Conservation (phyloP, 1,139 yeast species). For the Lodderomyces pseudojiufengensis region DNA sequence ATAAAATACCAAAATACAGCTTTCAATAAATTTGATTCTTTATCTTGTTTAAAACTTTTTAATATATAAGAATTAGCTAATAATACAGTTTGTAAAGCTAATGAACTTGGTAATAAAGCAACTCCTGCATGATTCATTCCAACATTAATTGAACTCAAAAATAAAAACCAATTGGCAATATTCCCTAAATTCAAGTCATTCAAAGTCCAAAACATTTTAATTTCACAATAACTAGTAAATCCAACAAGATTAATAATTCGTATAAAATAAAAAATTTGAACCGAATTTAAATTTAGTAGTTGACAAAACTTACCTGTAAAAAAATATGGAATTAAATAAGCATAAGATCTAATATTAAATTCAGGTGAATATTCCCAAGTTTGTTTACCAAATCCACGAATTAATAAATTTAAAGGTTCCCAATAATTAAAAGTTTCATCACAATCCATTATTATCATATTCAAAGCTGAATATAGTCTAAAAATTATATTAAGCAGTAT, state of each 20-base stretch:
- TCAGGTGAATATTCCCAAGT: constrained; percentile 97
- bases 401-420: constrained; percentile 82
- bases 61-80: constrained; percentile 44
- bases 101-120: constrained; percentile 79
- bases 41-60: constrained; percentile 4
- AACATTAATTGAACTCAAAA: constrained; percentile 45
- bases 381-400: constrained; percentile 84
- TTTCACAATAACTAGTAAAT: constrained; percentile 53
- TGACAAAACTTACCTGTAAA: constrained; percentile 18
- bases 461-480: constrained; percentile 46
- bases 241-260: constrained; percentile 52
- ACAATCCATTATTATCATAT: constrained; percentile 76
- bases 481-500: constrained; percentile 28
- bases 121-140: constrained; percentile 87
- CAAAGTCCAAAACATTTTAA: constrained; percentile 45
- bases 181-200: constrained; percentile 26
- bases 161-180: constrained; percentile 57
- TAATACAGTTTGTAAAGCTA: constrained; percentile 70
- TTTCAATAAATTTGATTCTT: constrained; percentile 12
- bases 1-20: constrained; percentile 52
- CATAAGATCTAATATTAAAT: constrained; percentile 84
- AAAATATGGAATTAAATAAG: constrained; percentile 59
- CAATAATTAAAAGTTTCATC: constrained; percentile 87
- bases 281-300: constrained; percentile 4
- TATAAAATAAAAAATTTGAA: constrained; percentile 45